Percentiles rank a stretch among this genome's conserved stretches.
phyloP scores from a whole-genome alignment of 768 basidiomycete genomes.

The Cystobasidium onofrii region DNA sequence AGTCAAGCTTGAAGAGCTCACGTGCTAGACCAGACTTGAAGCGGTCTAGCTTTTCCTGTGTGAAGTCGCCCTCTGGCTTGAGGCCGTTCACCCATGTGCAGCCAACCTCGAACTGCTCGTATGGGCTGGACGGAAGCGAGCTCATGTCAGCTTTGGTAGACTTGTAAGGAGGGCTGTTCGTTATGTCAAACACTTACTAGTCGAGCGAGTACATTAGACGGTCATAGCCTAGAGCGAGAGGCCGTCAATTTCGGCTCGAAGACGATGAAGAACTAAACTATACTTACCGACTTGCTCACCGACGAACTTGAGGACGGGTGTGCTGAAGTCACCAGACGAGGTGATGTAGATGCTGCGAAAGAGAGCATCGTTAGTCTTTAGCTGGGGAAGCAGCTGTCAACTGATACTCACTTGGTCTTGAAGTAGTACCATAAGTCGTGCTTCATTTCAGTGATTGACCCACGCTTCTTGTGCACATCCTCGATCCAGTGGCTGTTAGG shows the following conservation, averaged over 20 bases:
- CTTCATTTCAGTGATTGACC: conserved; percentile 28
- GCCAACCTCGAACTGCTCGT: conserved; percentile 16
- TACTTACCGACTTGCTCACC: conserved; percentile 10
- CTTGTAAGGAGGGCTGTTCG: not conserved
- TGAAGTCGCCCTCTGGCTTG: conserved; percentile 19
- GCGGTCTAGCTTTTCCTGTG: conserved; percentile 9
- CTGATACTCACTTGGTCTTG: conserved; percentile 8
- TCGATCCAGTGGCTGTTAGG: not conserved
- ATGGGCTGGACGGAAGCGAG: not conserved
- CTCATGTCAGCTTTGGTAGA: not conserved
- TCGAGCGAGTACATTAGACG: conserved; percentile 26
- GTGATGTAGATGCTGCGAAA: conserved; percentile 28
- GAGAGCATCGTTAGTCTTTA: not conserved
- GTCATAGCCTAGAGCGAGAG: not conserved
- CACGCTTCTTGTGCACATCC: conserved; percentile 32
- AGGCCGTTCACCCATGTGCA: conserved; percentile 16
- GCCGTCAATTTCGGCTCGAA: not conserved
- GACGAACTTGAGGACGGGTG: conserved; percentile 23
- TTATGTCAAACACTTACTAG: conserved; percentile 2
- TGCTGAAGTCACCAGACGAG: conserved; percentile 19
- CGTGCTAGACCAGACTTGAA: conserved; percentile 6
- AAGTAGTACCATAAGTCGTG: conserved; percentile 27
- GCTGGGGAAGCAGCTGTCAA: not conserved
- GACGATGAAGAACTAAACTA: not conserved
- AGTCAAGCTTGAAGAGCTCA: conserved; percentile 17